Base-by-base conservation (phyloP, 345 rosid genomes). In the Anacardium occidentale region DNA sequence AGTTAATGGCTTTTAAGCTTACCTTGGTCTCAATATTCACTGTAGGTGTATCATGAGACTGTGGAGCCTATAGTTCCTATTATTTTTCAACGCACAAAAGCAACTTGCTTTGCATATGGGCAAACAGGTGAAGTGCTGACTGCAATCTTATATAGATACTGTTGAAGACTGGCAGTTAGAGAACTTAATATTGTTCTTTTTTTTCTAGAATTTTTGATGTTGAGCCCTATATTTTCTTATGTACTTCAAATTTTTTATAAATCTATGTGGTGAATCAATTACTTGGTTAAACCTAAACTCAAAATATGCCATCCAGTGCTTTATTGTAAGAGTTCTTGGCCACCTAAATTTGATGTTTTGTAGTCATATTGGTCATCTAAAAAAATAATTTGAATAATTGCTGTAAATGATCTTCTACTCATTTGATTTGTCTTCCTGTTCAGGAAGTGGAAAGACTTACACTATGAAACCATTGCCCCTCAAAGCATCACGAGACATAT, bases 91-190 rank as follows among this genome's bases (percentile, higher is more conserved):
- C 92, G 95, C 52, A 89, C 87, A 54, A 94, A 94, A 82, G 98
- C 97, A 67, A 94, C 98, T 78, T 94, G 97, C 87, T 94, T 94
- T 87, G 97, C 98, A 60, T 89, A 94, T 85, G 97, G 97, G 70
- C 98, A 94, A 79, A 94, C 98, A 83, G 97, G 97, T 94, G 70
- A 78, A 54, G 74, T 69, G 58, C 62, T 53, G 61, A 52, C 50
- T 48, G 44, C 61, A 59, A 66, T 47, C 14, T 40, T 32, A 9
- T 45, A 66, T 64, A 11, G 47, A 65, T 77, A 4, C 14, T 37
- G 15, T 58, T 66, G 7, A 15, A n/a, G 45, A 20, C n/a, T 29
- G 40, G 40, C 34, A 40, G 57, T 26, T 64, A 14, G 29, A 48
- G 32, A 68, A 29, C 50, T 12, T 55, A 29, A 53, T n/a, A 10